Evolutionary conservation across 1,139 yeast genomes (phyloP).

Genomic region (Suhomyces taliae): DNA sequence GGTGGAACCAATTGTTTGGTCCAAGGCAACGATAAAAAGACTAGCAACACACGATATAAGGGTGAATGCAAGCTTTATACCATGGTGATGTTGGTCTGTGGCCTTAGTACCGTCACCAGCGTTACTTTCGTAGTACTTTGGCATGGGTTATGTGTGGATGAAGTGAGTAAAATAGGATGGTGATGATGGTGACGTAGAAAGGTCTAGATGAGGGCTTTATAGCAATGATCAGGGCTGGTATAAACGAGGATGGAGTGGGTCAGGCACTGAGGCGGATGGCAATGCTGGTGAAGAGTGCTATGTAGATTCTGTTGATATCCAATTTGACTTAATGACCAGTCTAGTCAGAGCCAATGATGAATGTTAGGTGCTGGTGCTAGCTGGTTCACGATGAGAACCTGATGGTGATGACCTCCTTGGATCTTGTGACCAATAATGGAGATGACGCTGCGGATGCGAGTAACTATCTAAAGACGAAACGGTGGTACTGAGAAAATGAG

Average conservation of each 20-base stretch:
- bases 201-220: neutral
- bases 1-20: slow-evolving; percentile 66
- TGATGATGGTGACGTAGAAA: neutral
- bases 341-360: too few relatives aligned
- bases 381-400: too few relatives aligned
- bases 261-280: too few relatives aligned
- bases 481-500: too few relatives aligned
- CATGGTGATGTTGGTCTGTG: slow-evolving; percentile 49
- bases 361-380: too few relatives aligned
- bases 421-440: neutral
- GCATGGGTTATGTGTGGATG: neutral
- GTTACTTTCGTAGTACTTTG: slow-evolving; percentile 38
- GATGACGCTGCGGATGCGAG: neutral
- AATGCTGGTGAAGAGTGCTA: too few relatives aligned
- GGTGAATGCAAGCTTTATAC: slow-evolving; percentile 41
- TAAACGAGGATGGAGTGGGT: too few relatives aligned
- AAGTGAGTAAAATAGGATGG: neutral
- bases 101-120: slow-evolving; percentile 61
- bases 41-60: slow-evolving; percentile 47
- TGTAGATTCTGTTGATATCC: too few relatives aligned
- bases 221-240: neutral
- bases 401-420: too few relatives aligned
- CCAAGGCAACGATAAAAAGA: slow-evolving; percentile 64
- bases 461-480: too few relatives aligned
- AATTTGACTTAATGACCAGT: too few relatives aligned